Evolutionary conservation across 1,284 basidiomycete genomes (phyloP).

Genomic region (Cryptococcus floricola): DNA sequence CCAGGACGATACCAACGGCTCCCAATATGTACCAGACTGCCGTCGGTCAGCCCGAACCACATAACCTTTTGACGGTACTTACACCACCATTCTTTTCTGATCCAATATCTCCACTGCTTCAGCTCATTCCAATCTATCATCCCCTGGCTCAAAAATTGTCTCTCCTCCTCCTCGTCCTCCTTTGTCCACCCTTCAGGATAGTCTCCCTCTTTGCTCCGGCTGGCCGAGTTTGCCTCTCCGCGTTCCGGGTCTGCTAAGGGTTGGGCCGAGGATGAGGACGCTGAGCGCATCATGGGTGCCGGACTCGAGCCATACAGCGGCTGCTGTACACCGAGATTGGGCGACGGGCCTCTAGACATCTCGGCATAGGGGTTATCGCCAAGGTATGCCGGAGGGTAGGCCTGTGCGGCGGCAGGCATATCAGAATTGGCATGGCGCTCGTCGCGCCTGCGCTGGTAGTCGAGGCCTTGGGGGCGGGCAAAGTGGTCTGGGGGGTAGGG

Average conservation of each 20-base stretch:
- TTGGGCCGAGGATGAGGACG: neutral
- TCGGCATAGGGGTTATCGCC: slow-evolving; percentile 7
- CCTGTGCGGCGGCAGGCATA: neutral
- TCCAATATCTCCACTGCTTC: slow-evolving; percentile 53
- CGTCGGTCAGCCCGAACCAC: neutral
- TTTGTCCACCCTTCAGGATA: slow-evolving; percentile 37
- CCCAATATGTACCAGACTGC: slow-evolving; percentile 55
- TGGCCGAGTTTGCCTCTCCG: neutral
- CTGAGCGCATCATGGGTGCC: neutral
- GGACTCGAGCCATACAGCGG: neutral
- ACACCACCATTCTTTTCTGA: slow-evolving; percentile 56
- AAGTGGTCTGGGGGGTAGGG: neutral
- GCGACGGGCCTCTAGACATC: neutral
- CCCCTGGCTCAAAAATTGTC: slow-evolving; percentile 44
- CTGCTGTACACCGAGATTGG: neutral
- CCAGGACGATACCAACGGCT: slow-evolving; percentile 50
- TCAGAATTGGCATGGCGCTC: neutral
- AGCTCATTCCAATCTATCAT: slow-evolving; percentile 54
- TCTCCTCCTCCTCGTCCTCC: slow-evolving; percentile 44
- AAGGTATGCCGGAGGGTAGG: neutral
- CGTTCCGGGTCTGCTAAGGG: neutral
- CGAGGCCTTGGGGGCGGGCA: neutral
- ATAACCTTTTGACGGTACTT: slow-evolving; percentile 28
- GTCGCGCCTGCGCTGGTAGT: slow-evolving; percentile 8
- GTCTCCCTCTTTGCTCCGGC: slow-evolving; percentile 9